These are phyloP conservation scores for Fusarium mundagurra DNA, from an alignment of 2,329 filamentous ascomycete species.

Conservation along the genomic window DNA sequence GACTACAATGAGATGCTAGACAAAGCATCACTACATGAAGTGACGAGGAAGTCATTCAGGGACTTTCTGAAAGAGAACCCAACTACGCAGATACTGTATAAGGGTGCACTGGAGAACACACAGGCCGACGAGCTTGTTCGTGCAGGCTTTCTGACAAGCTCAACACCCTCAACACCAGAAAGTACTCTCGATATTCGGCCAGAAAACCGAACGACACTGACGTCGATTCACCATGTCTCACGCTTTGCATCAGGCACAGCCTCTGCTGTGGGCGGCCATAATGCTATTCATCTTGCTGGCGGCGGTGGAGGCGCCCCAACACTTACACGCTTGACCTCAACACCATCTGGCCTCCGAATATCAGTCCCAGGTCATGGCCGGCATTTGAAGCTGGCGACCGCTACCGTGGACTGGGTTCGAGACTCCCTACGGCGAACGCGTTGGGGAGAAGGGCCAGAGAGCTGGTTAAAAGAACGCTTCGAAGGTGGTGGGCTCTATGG, in stretches of 20 bases:
- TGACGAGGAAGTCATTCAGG: slow-evolving; percentile 62
- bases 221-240: slow-evolving; percentile 70
- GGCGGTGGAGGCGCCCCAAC: slow-evolving; percentile 58
- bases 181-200: slow-evolving; percentile 58
- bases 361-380: slow-evolving; percentile 74
- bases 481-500: slow-evolving; percentile 66
- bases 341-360: slow-evolving; percentile 57
- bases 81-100: slow-evolving; percentile 48
- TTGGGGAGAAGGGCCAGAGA: slow-evolving; percentile 71
- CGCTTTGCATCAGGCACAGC: slow-evolving; percentile 74
- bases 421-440: slow-evolving; percentile 66
- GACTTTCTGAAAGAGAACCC: slow-evolving; percentile 62
- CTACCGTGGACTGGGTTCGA: slow-evolving; percentile 69
- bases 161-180: slow-evolving; percentile 44
- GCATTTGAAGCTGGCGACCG: slow-evolving; percentile 72
- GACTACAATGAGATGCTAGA: slow-evolving; percentile 64
- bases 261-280: slow-evolving; percentile 74
- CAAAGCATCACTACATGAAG: slow-evolving; percentile 50
- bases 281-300: slow-evolving; percentile 71
- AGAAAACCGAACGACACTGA: slow-evolving; percentile 64
- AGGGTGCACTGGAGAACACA: slow-evolving; percentile 49
- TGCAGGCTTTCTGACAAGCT: slow-evolving; percentile 73
- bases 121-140: slow-evolving; percentile 69
- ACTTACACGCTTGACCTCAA: slow-evolving; percentile 40
- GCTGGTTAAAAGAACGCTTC: slow-evolving; percentile 73